Base-by-base conservation (phyloP, 768 basidiomycete genomes). In the Cytidiella melzeri region DNA sequence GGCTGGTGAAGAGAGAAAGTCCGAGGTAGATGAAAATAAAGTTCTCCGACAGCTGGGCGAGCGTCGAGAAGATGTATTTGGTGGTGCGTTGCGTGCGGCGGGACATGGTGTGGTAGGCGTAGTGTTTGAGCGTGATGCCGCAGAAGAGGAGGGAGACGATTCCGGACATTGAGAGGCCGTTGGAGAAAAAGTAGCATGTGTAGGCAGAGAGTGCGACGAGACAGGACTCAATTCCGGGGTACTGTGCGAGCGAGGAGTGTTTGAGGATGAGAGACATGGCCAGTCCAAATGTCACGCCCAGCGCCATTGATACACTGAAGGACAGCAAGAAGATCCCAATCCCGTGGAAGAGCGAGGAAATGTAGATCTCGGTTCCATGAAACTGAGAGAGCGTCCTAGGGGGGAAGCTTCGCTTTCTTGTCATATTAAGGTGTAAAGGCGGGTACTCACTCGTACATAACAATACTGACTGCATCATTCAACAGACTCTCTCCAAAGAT, bases 51-150 rank as follows among this genome's bases (percentile, higher is more conserved):
- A 99, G 80, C 61, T 93, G 88, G 0, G 96, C 92, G 43, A 97
- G 84, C 0, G 88, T 90, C 7, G 85, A 83, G 69, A 98, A 99
- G 51, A 97, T 90, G 73, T 94, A 96, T 67, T 95, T 94, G 24
- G 85, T 91, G 11, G 93, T 87, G 40, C 89, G 80, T 63, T 98
- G 96, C 0, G 96, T 97, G 46, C 90, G 80, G 23, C 81, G 82
- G 9, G 92, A 95, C 96, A 99, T 99, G 45, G 93, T 98, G 71
- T 97, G 96, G 64, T 96, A 98, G n/a, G 95, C 96, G 62, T 99
- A 98, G 64, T 99, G 96, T 68, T 99, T 99, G 58, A 99, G 78
- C 3, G 96, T 99, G 64, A 99, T 96, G 52, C 96, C 95, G 64
- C 95, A 98, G 73, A 99, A 97, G 40, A 98, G 83, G 36, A 98